Evolutionary conservation across 306 rosid genomes (phyloP).

Genomic region (Dicorynia guianensis): DNA sequence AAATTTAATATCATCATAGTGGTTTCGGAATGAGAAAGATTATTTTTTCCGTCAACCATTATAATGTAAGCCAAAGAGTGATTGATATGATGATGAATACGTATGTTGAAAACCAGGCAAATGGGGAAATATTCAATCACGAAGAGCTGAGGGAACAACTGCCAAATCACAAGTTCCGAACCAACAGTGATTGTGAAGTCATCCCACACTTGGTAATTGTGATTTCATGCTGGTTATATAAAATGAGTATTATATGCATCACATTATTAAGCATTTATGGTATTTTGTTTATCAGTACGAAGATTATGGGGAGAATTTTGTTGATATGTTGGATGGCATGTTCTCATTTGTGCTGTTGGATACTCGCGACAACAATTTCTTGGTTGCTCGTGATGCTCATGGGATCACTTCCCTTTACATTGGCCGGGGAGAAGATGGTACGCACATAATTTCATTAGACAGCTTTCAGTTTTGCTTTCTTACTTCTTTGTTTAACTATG

Average conservation of each 20-base stretch:
- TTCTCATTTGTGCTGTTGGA: conserved; percentile 69
- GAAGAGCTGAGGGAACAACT: conserved; percentile 63
- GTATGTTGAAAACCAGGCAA: conserved; percentile 44
- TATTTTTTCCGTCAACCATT: no score
- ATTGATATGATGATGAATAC: not conserved
- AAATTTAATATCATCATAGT: no score
- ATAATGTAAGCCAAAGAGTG: not conserved
- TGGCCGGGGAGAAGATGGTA: conserved; percentile 58
- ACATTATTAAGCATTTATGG: not conserved
- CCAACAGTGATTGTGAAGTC: conserved; percentile 70
- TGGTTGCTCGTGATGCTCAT: conserved; percentile 73
- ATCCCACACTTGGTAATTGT: conserved; percentile 60
- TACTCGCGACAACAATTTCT: conserved; percentile 70
- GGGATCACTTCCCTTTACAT: conserved; percentile 73
- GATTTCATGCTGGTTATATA: no score
- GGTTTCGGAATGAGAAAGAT: no score
- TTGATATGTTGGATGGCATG: conserved; percentile 71
- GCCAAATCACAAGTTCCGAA: conserved; percentile 56
- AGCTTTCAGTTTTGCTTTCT: not conserved
- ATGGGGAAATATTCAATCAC: conserved; percentile 75
- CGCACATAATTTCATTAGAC: not conserved
- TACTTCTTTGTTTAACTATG: no score
- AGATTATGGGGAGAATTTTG: conserved; percentile 60
- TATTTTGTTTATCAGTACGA: conserved; percentile 48
- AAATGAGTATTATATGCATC: no score